These are phyloP conservation scores for Verruconis gallopava DNA, from an alignment of 2,329 filamentous ascomycete genomes.

Conservation along the genomic window DNA sequence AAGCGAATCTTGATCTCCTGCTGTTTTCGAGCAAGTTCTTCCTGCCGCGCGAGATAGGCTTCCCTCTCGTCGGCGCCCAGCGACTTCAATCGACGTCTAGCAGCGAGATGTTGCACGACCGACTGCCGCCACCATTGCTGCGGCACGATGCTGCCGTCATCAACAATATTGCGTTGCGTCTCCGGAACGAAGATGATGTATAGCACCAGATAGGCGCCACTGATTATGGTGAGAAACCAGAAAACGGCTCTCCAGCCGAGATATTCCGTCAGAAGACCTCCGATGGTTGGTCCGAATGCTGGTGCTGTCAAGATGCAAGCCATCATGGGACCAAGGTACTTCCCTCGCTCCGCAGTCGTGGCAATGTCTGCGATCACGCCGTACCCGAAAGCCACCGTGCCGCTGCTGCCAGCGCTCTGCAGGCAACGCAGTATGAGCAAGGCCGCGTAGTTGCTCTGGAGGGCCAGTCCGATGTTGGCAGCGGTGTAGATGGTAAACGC, in stretches of 20 bases:
- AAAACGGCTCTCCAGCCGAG: constrained; percentile 30
- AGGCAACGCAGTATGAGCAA: constrained; percentile 48
- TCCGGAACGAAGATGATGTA: constrained; percentile 23
- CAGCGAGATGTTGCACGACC: neutral
- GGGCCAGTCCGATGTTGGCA: constrained; percentile 22
- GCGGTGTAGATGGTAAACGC: constrained; percentile 21
- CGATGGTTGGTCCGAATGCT: constrained; percentile 46
- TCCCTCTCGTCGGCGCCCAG: constrained; percentile 8
- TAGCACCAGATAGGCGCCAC: constrained; percentile 14
- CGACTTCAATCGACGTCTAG: neutral
- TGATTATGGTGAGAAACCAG: constrained; percentile 28
- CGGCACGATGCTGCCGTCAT: constrained; percentile 24
- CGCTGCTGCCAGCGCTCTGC: constrained; percentile 52
- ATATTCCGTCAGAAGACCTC: constrained; percentile 41
- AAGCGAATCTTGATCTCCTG: constrained; percentile 22
- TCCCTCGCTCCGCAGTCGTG: constrained; percentile 55
- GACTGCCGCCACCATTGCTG: neutral
- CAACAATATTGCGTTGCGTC: constrained; percentile 29
- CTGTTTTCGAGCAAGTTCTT: too few species aligned
- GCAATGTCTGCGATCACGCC: constrained; percentile 62
- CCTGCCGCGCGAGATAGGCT: too few species aligned
- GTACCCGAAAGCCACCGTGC: constrained; percentile 56
- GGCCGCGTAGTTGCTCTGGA: constrained; percentile 26
- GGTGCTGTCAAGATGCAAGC: constrained; percentile 40
- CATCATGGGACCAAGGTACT: constrained; percentile 57